Conservation (phyloP, 305 asterid genomes). For the Petunia hybrid region DNA sequence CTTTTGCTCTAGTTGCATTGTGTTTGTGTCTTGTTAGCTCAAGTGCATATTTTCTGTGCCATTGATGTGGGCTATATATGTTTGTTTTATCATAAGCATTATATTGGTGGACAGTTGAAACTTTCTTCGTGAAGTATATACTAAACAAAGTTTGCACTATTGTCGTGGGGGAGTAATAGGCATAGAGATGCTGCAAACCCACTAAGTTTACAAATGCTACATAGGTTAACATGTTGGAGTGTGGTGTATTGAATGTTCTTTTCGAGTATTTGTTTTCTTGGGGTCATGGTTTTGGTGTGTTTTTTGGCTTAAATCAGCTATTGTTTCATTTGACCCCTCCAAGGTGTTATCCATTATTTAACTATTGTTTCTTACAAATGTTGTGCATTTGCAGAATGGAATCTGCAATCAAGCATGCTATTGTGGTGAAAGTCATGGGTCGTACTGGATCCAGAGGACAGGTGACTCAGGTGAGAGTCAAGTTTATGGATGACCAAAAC, state of each 20-base stretch:
- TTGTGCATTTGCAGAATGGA: slow-evolving; percentile 31
- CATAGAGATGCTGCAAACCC: too few relatives aligned
- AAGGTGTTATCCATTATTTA: neutral
- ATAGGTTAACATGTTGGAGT: neutral
- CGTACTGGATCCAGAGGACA: slow-evolving; percentile 37
- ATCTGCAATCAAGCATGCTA: slow-evolving; percentile 30
- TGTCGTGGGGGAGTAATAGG: neutral
- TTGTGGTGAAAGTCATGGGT: slow-evolving; percentile 38
- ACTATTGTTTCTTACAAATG: neutral
- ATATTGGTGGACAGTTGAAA: neutral
- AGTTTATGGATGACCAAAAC: slow-evolving; percentile 32
- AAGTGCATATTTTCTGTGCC: neutral
- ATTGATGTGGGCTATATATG: neutral
- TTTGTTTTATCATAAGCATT: neutral
- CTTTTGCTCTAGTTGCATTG: neutral
- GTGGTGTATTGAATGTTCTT: neutral
- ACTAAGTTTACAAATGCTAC: neutral
- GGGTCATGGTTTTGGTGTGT: neutral
- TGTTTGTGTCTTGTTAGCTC: neutral
- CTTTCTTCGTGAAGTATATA: too few relatives aligned
- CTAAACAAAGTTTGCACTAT: neutral
- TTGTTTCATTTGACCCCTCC: neutral
- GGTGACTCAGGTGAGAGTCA: slow-evolving; percentile 38
- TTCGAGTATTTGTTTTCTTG: neutral
- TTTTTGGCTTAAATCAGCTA: neutral